These are phyloP conservation scores for Ogataea degrootiae DNA, from an alignment of 805 yeast species.

Conservation along the genomic window DNA sequence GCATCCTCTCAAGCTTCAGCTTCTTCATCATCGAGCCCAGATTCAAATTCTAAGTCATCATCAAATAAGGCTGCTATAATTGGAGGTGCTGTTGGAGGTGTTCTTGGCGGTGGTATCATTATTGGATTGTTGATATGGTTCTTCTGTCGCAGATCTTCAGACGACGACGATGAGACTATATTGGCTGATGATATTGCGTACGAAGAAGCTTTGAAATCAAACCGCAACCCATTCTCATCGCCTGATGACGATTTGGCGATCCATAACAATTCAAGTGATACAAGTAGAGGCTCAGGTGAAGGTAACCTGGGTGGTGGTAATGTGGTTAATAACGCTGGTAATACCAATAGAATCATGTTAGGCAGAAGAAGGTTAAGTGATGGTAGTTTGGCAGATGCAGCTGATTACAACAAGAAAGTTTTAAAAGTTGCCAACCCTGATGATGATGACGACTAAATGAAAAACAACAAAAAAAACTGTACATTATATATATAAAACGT, in stretches of 20 bases:
- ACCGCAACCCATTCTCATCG: slow-evolving; percentile 57
- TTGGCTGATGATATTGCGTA: slow-evolving; percentile 53
- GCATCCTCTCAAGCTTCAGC: slow-evolving; percentile 23
- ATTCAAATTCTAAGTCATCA: slow-evolving; percentile 1
- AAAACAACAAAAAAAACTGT: too few relatives aligned
- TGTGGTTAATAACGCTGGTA: slow-evolving; percentile 7
- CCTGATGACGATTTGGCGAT: slow-evolving; percentile 44
- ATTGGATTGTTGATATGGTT: slow-evolving; percentile 27
- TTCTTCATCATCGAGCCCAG: not conserved
- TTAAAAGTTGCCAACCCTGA: slow-evolving; percentile 89
- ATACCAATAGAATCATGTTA: slow-evolving; percentile 55
- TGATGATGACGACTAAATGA: slow-evolving; percentile 29
- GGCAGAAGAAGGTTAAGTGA: slow-evolving; percentile 82
- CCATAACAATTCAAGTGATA: slow-evolving; percentile 11
- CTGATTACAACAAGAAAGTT: slow-evolving; percentile 75
- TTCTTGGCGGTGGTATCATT: slow-evolving; percentile 24
- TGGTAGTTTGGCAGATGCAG: slow-evolving; percentile 83
- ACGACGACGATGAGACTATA: slow-evolving; percentile 33
- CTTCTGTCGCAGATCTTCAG: slow-evolving; percentile 31
- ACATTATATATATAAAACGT: too few relatives aligned
- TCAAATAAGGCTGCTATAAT: slow-evolving; percentile 31
- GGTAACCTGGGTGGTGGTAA: slow-evolving; percentile 9
- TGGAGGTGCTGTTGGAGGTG: slow-evolving; percentile 36
- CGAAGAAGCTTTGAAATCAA: slow-evolving; percentile 52
- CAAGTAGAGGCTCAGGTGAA: slow-evolving; percentile 5